phyloP scores from a whole-genome alignment of 2,329 filamentous ascomycete genomes.

The Verticillium nubilum region DNA sequence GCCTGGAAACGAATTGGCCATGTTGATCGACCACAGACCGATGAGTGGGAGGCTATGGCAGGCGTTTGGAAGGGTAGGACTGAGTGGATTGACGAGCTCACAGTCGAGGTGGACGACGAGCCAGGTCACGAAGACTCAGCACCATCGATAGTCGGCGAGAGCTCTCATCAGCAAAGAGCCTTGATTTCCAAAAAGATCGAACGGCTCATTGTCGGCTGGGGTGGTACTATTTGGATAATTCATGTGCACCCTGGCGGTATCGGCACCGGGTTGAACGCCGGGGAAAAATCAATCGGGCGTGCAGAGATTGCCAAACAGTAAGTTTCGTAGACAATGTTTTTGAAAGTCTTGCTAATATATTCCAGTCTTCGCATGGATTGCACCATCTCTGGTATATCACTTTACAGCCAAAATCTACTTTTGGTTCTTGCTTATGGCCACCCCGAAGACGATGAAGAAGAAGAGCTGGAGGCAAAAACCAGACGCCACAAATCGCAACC shows the following conservation, averaged over 20 bases:
- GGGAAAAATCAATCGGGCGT: conserved; percentile 67
- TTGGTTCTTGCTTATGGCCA: conserved; percentile 88
- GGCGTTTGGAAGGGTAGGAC: conserved; percentile 87
- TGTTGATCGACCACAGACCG: conserved; percentile 79
- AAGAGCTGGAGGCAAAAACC: conserved; percentile 26
- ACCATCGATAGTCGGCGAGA: conserved; percentile 39
- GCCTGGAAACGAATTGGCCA: conserved; percentile 95
- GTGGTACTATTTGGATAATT: conserved; percentile 91
- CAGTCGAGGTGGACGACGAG: conserved; percentile 68
- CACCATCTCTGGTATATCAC: conserved; percentile 92
- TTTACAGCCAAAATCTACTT: conserved; percentile 90
- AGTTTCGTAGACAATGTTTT: conserved; percentile 29
- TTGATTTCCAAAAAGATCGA: conserved; percentile 52
- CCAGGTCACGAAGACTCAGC: conserved; percentile 24
- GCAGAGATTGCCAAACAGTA: conserved; percentile 92
- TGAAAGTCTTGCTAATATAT: conserved; percentile 19
- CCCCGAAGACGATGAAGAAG: conserved; percentile 62
- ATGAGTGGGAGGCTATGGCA: conserved; percentile 94
- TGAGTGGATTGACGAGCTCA: conserved; percentile 87
- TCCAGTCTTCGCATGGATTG: conserved; percentile 86
- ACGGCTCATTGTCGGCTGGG: conserved; percentile 90
- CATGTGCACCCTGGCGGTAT: conserved; percentile 76
- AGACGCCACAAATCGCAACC: conserved; percentile 34
- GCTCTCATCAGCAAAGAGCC: conserved; percentile 42
- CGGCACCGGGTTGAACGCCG: conserved; percentile 59